Conservation (phyloP, 345 rosid species). For the Camelina hispida region DNA sequence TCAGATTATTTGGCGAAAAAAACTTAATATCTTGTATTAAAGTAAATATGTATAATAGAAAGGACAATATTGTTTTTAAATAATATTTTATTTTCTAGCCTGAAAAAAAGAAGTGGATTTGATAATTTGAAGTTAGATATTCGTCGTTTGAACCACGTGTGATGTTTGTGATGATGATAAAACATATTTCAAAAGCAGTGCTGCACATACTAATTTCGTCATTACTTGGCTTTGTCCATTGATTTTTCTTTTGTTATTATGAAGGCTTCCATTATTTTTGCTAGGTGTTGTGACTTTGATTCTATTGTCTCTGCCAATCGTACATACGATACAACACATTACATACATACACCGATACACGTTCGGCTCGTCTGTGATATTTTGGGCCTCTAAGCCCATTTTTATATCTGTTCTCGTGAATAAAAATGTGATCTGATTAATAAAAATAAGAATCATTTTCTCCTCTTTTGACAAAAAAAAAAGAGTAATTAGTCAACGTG, state of each 20-base stretch:
- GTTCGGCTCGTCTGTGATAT: not conserved
- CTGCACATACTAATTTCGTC: not conserved
- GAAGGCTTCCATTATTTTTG: not conserved
- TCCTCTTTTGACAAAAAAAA: too few species aligned
- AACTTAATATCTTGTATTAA: not conserved
- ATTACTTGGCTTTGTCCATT: not conserved
- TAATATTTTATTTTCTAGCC: not conserved
- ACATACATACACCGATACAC: not conserved
- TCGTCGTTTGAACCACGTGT: too few species aligned
- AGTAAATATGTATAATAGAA: not conserved
- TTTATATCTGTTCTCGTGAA: not conserved
- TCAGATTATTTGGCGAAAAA: not conserved
- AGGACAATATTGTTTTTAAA: not conserved
- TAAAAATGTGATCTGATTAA: too few species aligned
- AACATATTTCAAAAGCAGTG: not conserved
- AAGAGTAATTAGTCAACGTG: too few species aligned
- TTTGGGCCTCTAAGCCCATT: conserved; percentile 5
- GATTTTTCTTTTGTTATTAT: not conserved
- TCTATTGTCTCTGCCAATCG: not conserved
- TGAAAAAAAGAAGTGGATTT: not conserved
- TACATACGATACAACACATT: not conserved
- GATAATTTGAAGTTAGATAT: not conserved
- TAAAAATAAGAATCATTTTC: too few species aligned
- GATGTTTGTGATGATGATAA: too few species aligned
- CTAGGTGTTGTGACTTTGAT: not conserved